Base-by-base conservation (phyloP, 2,329 filamentous ascomycete species). In the Calonectria pseudoturangicola region DNA sequence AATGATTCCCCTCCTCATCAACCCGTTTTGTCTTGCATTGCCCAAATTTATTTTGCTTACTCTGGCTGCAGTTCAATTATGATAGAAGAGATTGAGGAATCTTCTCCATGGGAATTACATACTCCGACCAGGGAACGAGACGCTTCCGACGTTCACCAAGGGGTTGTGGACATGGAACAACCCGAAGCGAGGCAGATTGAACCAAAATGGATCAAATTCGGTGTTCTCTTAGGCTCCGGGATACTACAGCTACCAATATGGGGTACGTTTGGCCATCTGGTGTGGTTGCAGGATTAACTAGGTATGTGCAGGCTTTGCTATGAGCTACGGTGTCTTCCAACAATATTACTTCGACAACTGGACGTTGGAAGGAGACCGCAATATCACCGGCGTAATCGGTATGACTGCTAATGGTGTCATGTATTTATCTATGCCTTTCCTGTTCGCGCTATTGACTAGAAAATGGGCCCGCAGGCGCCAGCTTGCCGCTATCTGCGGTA, bases 321-420 rank as follows among this genome's bases (percentile, higher is more conserved):
- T 74, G 71, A 72, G 66, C 64, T 76, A 74, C 21, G 75, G 73
- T n/a, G 67, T 76, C 12, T 75, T 76, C 67, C 75, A 76, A 27
- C 73, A 76, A 39, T 75, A 75, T 63, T 75, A 70, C 51, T 68
- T 64, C 1, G 63, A 47, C 16, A 68, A 74, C 51, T 73, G 68
- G 71, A 47, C 64, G 5, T 16, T 75, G 8, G 7, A 66, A 25
- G 73, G 73, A 36, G 70, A 45, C 36, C 65, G 64, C n/a, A 43
- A 68, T 18, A 45, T 63, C 8, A 72, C 75, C 15, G 75, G 75
- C 16, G 45, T 73, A n/a, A 71, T 76, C 47, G 75, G 71, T 5
- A 76, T 73, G n/a, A 76, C 73, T 15, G 58, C 69, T 13, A 75
- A 74, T 30, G 73, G 75, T 18, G 70, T 75, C 60, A 75, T 75